Evolutionary conservation across 2,329 filamentous ascomycete genomes (phyloP).

Genomic region (Fonsecaea nubica): DNA sequence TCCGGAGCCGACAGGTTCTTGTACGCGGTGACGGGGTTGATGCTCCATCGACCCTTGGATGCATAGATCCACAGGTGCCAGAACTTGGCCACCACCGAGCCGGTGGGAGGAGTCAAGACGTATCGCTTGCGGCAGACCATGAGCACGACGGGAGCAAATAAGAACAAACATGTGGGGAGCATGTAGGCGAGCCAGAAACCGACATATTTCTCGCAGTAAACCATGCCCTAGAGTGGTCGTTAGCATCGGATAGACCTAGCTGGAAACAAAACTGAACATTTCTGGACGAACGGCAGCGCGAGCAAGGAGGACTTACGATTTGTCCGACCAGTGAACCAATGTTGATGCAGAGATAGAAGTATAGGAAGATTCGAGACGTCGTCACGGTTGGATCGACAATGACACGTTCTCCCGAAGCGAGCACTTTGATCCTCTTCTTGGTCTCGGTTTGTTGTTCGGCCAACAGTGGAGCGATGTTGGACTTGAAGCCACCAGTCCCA

Average conservation of each 20-base stretch:
- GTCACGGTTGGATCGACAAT: conserved; percentile 74
- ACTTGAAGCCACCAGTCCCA: conserved; percentile 81
- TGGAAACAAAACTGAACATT: neutral
- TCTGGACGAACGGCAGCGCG: neutral
- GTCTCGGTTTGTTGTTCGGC: conserved; percentile 72
- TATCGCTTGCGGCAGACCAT: conserved; percentile 68
- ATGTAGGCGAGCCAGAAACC: conserved; percentile 77
- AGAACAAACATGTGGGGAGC: conserved; percentile 70
- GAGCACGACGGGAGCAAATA: conserved; percentile 67
- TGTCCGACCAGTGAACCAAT: conserved; percentile 68
- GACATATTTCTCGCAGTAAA: conserved; percentile 75
- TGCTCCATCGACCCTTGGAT: conserved; percentile 67
- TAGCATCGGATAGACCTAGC: neutral
- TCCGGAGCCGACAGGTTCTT: conserved; percentile 63
- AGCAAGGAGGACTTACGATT: conserved; percentile 54
- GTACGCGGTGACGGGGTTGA: conserved; percentile 64
- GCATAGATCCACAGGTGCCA: conserved; percentile 66
- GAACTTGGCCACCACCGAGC: conserved; percentile 74
- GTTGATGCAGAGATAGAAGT: conserved; percentile 76
- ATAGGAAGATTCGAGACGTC: conserved; percentile 70
- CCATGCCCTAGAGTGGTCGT: conserved; percentile 44
- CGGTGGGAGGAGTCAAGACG: conserved; percentile 68
- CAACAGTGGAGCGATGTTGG: conserved; percentile 75
- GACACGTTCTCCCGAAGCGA: conserved; percentile 67
- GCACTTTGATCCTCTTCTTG: conserved; percentile 63